Conservation (phyloP, 192 early-diverging fungal species). For the Diversispora epigaea region DNA sequence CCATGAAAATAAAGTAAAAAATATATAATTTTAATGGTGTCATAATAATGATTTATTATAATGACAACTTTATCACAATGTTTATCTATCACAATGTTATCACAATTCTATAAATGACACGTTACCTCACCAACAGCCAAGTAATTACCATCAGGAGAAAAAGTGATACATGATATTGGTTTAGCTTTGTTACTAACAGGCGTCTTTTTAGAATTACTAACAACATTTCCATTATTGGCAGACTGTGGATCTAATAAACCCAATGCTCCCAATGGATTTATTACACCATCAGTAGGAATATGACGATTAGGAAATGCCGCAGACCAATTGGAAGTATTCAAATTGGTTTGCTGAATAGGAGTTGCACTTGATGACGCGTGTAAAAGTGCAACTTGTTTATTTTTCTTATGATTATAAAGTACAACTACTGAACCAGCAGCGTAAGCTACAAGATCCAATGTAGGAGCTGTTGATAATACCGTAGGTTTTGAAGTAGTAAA, state of each 20-base stretch:
- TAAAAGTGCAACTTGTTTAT: constrained; percentile 65
- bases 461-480: constrained; percentile 53
- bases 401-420: constrained; percentile 69
- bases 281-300: constrained; percentile 3
- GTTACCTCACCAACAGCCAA: constrained; percentile 79
- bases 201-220: constrained; percentile 33
- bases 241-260: constrained; percentile 30
- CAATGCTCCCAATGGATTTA: constrained; percentile 37
- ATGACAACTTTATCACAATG: too few species aligned
- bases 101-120: too few species aligned
- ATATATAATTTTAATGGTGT: too few species aligned
- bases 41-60: too few species aligned
- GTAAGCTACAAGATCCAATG: constrained; percentile 65
- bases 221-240: constrained; percentile 18
- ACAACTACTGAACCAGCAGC: constrained; percentile 73
- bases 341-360: neutral
- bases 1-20: neutral
- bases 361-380: constrained; percentile 31
- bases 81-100: too few species aligned
- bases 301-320: constrained; percentile 29
- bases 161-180: constrained; percentile 69
- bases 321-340: neutral
- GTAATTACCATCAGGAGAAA: constrained; percentile 65
- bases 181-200: constrained; percentile 52
- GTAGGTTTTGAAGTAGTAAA: constrained; percentile 55